phyloP scores from a whole-genome alignment of 495 filamentous ascomycete species.

The Barbatosphaeria neglecta region DNA sequence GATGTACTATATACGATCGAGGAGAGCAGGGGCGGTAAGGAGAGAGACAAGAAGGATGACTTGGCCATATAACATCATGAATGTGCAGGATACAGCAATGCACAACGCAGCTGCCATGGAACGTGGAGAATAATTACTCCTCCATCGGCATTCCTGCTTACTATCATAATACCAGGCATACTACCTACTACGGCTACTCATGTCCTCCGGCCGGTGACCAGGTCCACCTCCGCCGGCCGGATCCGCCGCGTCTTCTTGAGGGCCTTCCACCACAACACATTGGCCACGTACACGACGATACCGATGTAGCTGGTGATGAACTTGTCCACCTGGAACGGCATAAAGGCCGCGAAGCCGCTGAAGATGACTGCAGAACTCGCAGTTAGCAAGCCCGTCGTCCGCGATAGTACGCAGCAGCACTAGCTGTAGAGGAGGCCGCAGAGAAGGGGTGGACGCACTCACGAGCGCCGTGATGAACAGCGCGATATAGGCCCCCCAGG shows the following conservation, averaged over 20 bases:
- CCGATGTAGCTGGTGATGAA: constrained; percentile 78
- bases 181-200: too few relatives aligned
- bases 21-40: too few relatives aligned
- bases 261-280: constrained; percentile 19
- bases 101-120: too few relatives aligned
- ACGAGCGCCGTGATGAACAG: constrained; percentile 60
- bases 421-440: background rate
- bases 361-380: constrained; percentile 64
- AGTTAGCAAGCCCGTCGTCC: too few relatives aligned
- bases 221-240: constrained; percentile 15
- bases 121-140: too few relatives aligned
- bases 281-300: constrained; percentile 63
- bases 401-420: constrained; percentile 36
- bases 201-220: constrained; percentile 14
- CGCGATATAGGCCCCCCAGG: constrained; percentile 53
- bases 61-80: too few relatives aligned
- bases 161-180: too few relatives aligned
- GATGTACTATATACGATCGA: too few relatives aligned
- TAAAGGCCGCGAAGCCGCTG: constrained; percentile 52
- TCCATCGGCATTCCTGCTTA: too few relatives aligned
- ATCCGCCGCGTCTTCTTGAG: constrained; percentile 23
- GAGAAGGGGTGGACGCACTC: constrained; percentile 5
- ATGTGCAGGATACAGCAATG: too few relatives aligned
- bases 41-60: too few relatives aligned
- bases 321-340: constrained; percentile 53